Evolutionary conservation across 306 rosid genomes (phyloP), one percentile per base, ranked within the genome.

Genomic region (Castanea sativa): DNA sequence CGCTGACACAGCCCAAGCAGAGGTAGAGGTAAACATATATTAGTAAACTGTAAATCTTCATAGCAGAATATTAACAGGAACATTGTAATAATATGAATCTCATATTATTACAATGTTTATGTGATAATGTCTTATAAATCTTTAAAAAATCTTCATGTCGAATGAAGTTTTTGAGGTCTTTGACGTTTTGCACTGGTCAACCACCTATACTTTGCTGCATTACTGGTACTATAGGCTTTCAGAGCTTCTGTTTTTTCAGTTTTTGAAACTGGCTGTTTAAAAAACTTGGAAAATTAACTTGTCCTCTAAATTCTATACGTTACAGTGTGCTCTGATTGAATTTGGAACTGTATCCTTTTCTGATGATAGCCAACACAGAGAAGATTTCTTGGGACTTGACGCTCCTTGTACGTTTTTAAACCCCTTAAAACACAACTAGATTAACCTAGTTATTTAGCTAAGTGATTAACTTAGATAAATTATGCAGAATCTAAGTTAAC

Each of bases 11-110:
- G 60, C 21, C 60, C 69, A 57, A 52, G 53, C 12, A 79, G 55
- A 14, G 92, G 41, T 6, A 35, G 0, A 35, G 41, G 94, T 93
- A 90, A 85, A 76, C 55, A 79, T 53, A 33, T 72, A 33, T n/a
- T 35, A 11, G 41, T 76, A 70, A 78, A 68, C 63, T 55, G 43
- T 21, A 32, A 18, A 35, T 72, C 15, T 41, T 52, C 55, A 56
- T 55, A 74, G 78, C 33, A 70, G 64, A 49, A 73, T 69, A 74
- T 74, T 71, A 19, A 51, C 7, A 1, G 55, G n/a, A n/a, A 14
- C 82, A 77, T 73, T 69, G 68, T 45, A 64, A 21, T 78, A n/a
- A 71, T 76, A 76, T 59, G 76, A 38, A 27, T 76, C 53, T 12
- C 56, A 68, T 76, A 73, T 60, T 23, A 38, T 35, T 58, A 71